A percentile compares a stretch with the other conserved stretches of the same genome.
phyloP scores from a whole-genome alignment of 331 rosid genomes.

The Prunus yedoensis region DNA sequence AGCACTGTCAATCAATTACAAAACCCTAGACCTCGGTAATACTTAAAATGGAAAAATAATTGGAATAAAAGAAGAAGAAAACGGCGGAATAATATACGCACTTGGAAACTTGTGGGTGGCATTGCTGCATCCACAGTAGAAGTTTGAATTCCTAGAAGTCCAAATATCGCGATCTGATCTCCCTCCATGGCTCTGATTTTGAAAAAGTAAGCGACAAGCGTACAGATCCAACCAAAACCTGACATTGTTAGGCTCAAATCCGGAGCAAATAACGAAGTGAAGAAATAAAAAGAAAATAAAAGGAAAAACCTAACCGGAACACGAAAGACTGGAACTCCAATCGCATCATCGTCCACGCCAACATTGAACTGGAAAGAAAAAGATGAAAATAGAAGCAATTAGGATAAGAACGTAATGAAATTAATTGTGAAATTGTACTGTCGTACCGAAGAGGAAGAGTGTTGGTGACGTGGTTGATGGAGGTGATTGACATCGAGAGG shows the following conservation, averaged over 20 bases:
- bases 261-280: neutral
- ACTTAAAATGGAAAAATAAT: neutral
- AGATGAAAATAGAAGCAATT: constrained; percentile 4
- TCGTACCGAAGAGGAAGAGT: constrained; percentile 51
- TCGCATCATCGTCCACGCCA: constrained; percentile 35
- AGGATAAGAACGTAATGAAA: neutral
- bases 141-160: constrained; percentile 68
- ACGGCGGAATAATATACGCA: constrained; percentile 34
- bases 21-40: neutral
- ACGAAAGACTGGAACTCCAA: constrained; percentile 42
- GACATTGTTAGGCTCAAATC: constrained; percentile 3
- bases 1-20: neutral
- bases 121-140: constrained; percentile 76
- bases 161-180: constrained; percentile 67
- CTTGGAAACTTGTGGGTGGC: constrained; percentile 77
- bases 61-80: constrained; percentile 9
- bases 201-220: neutral
- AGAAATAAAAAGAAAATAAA: neutral
- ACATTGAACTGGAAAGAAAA: constrained; percentile 34
- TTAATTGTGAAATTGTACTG: neutral
- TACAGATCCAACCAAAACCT: constrained; percentile 26
- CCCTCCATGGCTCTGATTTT: constrained; percentile 51
- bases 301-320: constrained; percentile 83
- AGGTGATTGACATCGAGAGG: constrained; percentile 56
- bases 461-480: constrained; percentile 34